Base-by-base conservation (phyloP, 768 basidiomycete genomes). In the Rhizopogon sp. region DNA sequence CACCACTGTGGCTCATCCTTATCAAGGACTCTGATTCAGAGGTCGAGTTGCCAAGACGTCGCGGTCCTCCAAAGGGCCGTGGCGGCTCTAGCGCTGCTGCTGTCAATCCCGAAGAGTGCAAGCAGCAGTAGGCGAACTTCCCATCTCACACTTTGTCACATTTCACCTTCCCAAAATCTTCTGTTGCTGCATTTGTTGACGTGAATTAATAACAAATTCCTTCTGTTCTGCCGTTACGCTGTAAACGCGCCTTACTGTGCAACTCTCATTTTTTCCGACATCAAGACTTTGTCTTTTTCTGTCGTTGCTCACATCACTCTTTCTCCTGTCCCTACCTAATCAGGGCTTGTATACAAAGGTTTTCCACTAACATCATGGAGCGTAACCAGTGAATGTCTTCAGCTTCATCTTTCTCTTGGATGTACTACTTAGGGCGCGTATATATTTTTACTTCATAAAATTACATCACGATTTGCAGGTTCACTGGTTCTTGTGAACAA, bases 31-130 rank as follows among this genome's bases (percentile, higher is more conserved):
- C 83, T 43, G 87, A 89, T 50, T 85, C 83, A 16, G 90, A 91
- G 20, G 65, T 66, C 13, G 87, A 88, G 17, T 72, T 78, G 47
- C 82, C 85, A 14, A 78, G 80, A 62, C 78, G 82, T 55, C 81
- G 83, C 53, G 80, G 70, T 22, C 79, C 79, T 58, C 76, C 82
- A 60, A 87, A 83, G 70, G 79, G 79, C 49, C 79, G 81, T 54
- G 75, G 73, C 40, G 77, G 72, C 17, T 70, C 72, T 7, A 60
- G 65, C 33, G 72, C 69, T 7, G 78, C 71, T 44, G 70, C 69
- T n/a, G 64, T 69, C 37, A 80, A 80, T 61, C 83, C 90, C 1
- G 87, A 92, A 66, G 93, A 95, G 70, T 95, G 93, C 80, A 92
- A 93, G 77, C 88, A 93, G 69, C 92, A 94, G 85, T 94, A 73